phyloP scores from a whole-genome alignment of 2,329 filamentous ascomycete genomes.

The Botryosphaeria dothidea region DNA sequence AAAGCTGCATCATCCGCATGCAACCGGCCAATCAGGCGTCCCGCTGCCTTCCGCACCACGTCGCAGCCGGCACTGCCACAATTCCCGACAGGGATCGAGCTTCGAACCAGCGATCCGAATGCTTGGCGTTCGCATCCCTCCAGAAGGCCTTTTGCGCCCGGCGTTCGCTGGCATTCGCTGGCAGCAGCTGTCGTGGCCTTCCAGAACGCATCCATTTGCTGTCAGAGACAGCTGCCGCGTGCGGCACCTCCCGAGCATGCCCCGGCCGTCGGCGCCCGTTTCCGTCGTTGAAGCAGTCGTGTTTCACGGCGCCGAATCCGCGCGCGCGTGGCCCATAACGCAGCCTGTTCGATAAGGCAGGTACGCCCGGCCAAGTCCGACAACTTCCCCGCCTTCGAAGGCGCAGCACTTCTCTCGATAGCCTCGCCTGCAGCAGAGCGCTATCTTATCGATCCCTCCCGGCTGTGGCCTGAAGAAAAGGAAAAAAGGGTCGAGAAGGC shows the following conservation, averaged over 20 bases:
- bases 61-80: constrained; percentile 8
- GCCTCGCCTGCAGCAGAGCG: neutral
- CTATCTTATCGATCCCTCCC: neutral
- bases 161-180: too few species aligned
- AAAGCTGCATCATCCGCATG: constrained; percentile 4
- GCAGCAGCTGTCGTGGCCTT: neutral
- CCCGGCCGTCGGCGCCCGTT: neutral
- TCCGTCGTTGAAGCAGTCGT: neutral
- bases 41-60: neutral
- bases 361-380: neutral
- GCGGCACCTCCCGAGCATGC: neutral
- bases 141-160: neutral
- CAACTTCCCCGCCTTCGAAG: neutral
- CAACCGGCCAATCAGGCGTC: neutral
- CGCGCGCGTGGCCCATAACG: neutral
- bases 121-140: neutral
- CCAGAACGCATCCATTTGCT: neutral
- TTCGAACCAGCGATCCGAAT: neutral
- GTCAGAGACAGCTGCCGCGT: neutral
- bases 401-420: neutral
- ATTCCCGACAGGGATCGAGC: neutral
- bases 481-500: neutral
- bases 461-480: neutral
- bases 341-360: constrained; percentile 6
- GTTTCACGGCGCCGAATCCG: constrained; percentile 3